Base-by-base conservation (phyloP, 148 eudicot species). In the Linanthus parryae region DNA sequence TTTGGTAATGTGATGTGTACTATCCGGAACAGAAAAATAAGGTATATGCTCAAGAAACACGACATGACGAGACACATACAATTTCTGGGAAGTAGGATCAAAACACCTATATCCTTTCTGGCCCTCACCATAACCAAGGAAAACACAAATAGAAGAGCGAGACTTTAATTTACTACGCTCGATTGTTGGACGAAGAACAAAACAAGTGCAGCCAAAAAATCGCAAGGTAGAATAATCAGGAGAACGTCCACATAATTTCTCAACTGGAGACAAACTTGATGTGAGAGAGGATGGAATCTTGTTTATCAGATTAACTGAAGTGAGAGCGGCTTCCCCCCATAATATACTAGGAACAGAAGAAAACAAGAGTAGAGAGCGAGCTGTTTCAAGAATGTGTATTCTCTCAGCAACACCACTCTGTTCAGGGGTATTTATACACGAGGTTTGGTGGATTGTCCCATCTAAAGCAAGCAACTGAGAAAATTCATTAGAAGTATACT, bases 61-160 rank as follows among this genome's bases (percentile, higher is more conserved):
- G 14, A 40, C 44, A 40, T 40, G 44, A n/a, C 44, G 44, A n/a
- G 44, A 40, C 4, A 40, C 44, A 40, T 40, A 40, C 4, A 40
- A 4, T 40, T 40, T 40, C 14, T n/a, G 14, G 4, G 44, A 4
- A 40, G 4, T n/a, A 40, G 14, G 44, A n/a, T 6, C 15, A 39
- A 8, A 41, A 14, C 20, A 5, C 2, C 9, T 3, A 19, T 41
- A 41, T 2, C 23, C 18, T 17, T 2, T 41, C 2, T 4, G 45
- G 4, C 7, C 45, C 2, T 2, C 3, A 2, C 45, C 45, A 38
- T 18, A 16, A 4, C 46, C 46, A 16, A 42, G 46, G 18, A 42
- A 42, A 7, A 5, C 15, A 40, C 44, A 40, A 3, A 40, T 16
- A 16, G 44, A 3, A 40, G 44, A 12, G 5, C 23, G 46, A 4